phyloP scores from a whole-genome alignment of 306 rosid genomes.

The Citrullus colocynthis region DNA sequence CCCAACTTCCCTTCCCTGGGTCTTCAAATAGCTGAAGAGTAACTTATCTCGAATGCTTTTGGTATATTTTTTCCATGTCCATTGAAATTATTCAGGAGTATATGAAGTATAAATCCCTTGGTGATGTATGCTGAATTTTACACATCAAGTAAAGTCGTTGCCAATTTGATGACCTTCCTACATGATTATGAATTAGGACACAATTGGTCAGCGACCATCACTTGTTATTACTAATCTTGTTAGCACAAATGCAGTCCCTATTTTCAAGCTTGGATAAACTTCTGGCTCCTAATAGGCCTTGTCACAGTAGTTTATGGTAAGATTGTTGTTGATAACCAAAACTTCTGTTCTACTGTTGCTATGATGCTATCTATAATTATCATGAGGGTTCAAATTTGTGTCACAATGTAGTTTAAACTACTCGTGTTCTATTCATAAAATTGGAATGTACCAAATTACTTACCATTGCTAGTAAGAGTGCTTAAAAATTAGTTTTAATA shows the following conservation, averaged over 20 bases:
- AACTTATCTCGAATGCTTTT: not conserved
- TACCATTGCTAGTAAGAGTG: not conserved
- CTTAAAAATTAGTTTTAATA: not conserved
- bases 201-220: not conserved
- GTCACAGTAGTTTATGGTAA: slow-evolving; percentile 91
- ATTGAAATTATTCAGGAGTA: not conserved
- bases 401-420: not conserved
- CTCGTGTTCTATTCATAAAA: not conserved
- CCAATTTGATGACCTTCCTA: not conserved
- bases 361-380: not conserved
- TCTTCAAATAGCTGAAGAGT: not conserved
- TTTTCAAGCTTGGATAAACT: slow-evolving; percentile 76
- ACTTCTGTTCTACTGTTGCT: not conserved
- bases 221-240: not conserved
- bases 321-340: slow-evolving; percentile 9
- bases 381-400: not conserved
- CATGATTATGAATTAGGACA: not conserved
- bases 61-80: not conserved
- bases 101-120: not conserved
- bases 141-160: not conserved
- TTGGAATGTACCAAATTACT: not conserved
- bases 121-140: not conserved
- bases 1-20: not conserved
- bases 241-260: slow-evolving; percentile 42
- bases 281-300: slow-evolving; percentile 70